A percentile compares a stretch with the other conserved stretches of the same genome.
These are phyloP conservation scores for Dendrobium catenatum DNA, from an alignment of 106 monocot genomes.

Conservation along the genomic window DNA sequence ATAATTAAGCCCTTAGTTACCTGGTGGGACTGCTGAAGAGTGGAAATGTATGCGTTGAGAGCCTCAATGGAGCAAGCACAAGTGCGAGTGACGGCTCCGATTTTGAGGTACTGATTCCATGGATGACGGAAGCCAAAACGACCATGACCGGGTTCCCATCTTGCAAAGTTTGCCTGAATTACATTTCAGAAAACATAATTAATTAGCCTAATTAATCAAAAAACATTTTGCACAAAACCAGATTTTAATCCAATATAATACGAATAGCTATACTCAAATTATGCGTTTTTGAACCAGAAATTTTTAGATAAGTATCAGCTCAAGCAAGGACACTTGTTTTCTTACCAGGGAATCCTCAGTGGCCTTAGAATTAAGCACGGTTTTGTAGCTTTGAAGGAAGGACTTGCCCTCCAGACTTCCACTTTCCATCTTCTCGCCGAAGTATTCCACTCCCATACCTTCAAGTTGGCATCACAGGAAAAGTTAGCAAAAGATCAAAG, in stretches of 20 bases:
- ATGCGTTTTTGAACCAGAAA: too few species aligned
- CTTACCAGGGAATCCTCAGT: slow-evolving; percentile 47
- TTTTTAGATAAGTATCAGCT: too few species aligned
- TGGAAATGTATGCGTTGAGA: slow-evolving; percentile 21
- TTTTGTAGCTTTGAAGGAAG: slow-evolving; percentile 35
- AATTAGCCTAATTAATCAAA: neutral
- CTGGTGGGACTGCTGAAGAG: neutral
- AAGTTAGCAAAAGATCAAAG: neutral
- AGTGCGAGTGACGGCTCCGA: slow-evolving; percentile 38
- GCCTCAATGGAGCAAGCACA: slow-evolving; percentile 50
- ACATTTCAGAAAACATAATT: neutral
- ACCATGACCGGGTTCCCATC: slow-evolving; percentile 69
- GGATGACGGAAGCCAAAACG: slow-evolving; percentile 46
- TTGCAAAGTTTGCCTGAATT: slow-evolving; percentile 53
- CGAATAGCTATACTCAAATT: too few species aligned
- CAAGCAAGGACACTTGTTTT: neutral
- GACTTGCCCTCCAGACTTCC: slow-evolving; percentile 22
- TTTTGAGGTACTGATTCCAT: slow-evolving; percentile 56
- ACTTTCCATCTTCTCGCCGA: slow-evolving; percentile 11
- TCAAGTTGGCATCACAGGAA: slow-evolving; percentile 4
- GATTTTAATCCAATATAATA: too few species aligned
- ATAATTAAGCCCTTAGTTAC: neutral
- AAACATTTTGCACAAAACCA: neutral
- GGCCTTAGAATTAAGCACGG: slow-evolving; percentile 63
- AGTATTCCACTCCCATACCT: slow-evolving; percentile 42